Conservation (phyloP, 306 rosid genomes). For the Prunus padus region DNA sequence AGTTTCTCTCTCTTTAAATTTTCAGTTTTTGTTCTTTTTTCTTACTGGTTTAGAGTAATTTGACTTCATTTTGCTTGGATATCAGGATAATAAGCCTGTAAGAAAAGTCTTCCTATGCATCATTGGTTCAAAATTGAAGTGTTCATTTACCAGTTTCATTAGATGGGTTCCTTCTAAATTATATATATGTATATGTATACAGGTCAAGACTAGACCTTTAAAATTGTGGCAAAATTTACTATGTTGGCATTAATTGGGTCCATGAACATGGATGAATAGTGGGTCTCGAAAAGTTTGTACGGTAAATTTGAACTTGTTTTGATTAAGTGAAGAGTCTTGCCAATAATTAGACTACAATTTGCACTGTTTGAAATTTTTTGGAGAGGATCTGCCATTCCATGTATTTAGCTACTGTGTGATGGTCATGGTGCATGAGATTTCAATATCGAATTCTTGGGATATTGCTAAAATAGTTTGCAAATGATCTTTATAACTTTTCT, state of each 20-base stretch:
- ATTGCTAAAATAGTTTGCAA: background rate
- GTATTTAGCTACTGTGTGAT: background rate
- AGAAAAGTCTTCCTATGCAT: background rate
- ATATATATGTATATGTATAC: background rate
- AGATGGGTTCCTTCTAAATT: background rate
- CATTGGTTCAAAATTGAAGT: background rate
- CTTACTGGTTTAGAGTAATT: background rate
- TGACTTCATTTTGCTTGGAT: background rate
- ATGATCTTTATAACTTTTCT: background rate
- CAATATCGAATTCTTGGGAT: background rate
- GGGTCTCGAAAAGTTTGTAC: background rate
- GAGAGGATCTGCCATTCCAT: background rate
- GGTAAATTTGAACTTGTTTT: background rate
- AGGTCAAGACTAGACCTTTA: background rate
- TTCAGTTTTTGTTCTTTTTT: background rate
- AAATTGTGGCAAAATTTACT: background rate
- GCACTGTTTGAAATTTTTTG: background rate
- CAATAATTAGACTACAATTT: background rate
- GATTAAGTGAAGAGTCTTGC: background rate
- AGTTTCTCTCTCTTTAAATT: constrained; percentile 17
- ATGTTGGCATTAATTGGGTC: background rate
- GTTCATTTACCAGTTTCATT: background rate
- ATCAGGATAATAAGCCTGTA: background rate
- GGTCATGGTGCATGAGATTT: background rate
- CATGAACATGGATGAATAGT: background rate